phyloP scores from a whole-genome alignment of 441 rosid species.

The Pelargonium australe region DNA sequence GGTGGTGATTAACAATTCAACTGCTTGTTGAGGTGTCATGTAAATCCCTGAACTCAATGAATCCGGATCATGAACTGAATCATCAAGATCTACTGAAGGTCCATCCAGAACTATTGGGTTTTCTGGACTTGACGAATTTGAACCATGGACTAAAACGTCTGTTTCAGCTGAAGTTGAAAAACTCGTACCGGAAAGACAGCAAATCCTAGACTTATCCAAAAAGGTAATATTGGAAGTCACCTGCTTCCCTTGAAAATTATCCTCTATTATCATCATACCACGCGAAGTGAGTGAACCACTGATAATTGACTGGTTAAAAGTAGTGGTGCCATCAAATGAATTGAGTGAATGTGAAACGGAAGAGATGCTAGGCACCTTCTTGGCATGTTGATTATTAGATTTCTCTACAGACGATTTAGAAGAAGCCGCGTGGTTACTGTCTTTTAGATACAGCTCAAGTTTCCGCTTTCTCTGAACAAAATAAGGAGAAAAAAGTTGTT shows the following conservation, averaged over 20 bases:
- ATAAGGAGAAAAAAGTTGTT: conserved; percentile 23
- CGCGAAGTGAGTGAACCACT: conserved; percentile 11
- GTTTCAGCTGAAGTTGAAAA: too few species aligned
- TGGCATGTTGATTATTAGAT: conserved; percentile 18
- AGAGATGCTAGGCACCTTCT: conserved; percentile 15
- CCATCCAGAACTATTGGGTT: too few species aligned
- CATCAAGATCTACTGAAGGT: neutral
- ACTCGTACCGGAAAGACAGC: too few species aligned
- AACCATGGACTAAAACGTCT: too few species aligned
- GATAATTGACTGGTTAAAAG: conserved; percentile 5
- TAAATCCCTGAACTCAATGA: conserved; percentile 13
- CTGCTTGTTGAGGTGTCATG: conserved; percentile 10
- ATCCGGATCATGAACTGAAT: conserved; percentile 12
- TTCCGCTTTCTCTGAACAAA: conserved; percentile 41
- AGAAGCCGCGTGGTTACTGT: conserved; percentile 16
- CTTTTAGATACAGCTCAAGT: conserved; percentile 18
- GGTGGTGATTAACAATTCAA: conserved; percentile 9
- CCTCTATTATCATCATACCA: conserved; percentile 11
- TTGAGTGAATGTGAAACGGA: conserved; percentile 16
- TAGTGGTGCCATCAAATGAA: conserved; percentile 7
- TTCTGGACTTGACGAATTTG: too few species aligned
- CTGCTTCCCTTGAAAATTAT: conserved; percentile 14
- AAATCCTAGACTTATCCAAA: neutral
- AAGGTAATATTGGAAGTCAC: neutral
- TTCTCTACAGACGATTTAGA: conserved; percentile 20